Conservation (phyloP, 148 eudicot genomes). For the Silene conica region DNA sequence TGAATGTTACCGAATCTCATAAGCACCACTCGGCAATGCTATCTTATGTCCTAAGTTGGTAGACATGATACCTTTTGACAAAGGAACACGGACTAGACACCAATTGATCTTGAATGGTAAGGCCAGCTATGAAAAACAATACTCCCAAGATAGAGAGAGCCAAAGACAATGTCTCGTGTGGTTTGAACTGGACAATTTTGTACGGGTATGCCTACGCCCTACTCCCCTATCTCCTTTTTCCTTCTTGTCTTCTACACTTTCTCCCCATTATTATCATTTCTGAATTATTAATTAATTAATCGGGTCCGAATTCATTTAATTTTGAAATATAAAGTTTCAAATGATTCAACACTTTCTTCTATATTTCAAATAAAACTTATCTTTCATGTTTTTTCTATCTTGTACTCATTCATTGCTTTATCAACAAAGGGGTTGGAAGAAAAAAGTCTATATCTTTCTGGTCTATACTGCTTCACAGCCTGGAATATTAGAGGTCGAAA, state of each 20-base stretch:
- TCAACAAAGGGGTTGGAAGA: neutral
- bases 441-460: neutral
- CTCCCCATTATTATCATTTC: neutral
- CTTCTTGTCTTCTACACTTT: conserved; percentile 14
- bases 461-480: conserved; percentile 7
- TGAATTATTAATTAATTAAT: neutral
- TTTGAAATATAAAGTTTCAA: neutral
- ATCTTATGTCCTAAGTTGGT: no score
- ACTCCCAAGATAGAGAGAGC: no score
- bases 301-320: neutral
- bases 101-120: neutral
- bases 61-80: neutral
- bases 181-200: conserved; percentile 22
- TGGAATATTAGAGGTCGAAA: neutral
- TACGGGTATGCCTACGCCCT: conserved; percentile 11
- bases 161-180: conserved; percentile 22
- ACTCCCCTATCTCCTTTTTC: neutral
- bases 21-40: no score
- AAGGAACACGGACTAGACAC: neutral
- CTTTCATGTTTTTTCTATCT: conserved; percentile 11
- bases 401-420: neutral
- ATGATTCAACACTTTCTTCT: conserved; percentile 14
- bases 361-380: conserved; percentile 4
- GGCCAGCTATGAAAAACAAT: neutral
- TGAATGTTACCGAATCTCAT: no score